Evolutionary conservation across 495 filamentous ascomycete species (phyloP).

Genomic region (Talaromyces thailandensis): DNA sequence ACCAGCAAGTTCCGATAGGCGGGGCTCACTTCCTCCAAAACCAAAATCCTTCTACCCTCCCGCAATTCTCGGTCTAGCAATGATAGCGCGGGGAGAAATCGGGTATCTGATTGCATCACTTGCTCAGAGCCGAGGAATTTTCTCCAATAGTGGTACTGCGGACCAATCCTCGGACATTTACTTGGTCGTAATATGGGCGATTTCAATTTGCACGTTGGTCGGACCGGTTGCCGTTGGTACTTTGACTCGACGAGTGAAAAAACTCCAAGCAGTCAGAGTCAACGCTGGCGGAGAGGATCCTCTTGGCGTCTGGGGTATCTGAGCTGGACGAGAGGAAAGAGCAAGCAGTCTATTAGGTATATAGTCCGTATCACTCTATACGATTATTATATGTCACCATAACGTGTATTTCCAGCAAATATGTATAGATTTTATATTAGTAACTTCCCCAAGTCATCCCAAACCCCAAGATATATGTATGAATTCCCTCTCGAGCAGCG

Average conservation of each 20-base stretch:
- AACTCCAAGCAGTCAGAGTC: slow-evolving; percentile 18
- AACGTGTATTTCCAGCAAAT: too few relatives aligned
- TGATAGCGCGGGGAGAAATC: slow-evolving; percentile 73
- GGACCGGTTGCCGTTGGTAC: slow-evolving; percentile 61
- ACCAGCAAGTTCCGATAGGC: background rate
- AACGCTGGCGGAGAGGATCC: slow-evolving; percentile 19
- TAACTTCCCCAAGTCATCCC: too few relatives aligned
- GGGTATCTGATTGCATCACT: slow-evolving; percentile 69
- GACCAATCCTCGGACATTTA: slow-evolving; percentile 38
- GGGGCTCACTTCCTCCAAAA: slow-evolving; percentile 19
- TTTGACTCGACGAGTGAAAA: slow-evolving; percentile 41
- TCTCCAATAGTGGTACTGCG: slow-evolving; percentile 15
- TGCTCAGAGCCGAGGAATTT: slow-evolving; percentile 51
- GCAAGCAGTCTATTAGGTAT: background rate
- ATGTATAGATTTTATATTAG: too few relatives aligned
- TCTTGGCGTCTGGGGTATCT: slow-evolving; percentile 26
- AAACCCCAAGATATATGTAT: too few relatives aligned
- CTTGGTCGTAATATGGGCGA: slow-evolving; percentile 65
- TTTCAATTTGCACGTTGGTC: slow-evolving; percentile 64
- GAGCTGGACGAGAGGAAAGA: background rate
- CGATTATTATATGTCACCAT: too few relatives aligned
- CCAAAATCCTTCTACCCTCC: slow-evolving; percentile 51
- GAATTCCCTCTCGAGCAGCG: too few relatives aligned
- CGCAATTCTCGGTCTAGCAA: slow-evolving; percentile 49
- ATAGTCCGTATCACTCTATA: too few relatives aligned